Conservation (phyloP, 176 grass and related monocot genomes). For the Typha latifolia region DNA sequence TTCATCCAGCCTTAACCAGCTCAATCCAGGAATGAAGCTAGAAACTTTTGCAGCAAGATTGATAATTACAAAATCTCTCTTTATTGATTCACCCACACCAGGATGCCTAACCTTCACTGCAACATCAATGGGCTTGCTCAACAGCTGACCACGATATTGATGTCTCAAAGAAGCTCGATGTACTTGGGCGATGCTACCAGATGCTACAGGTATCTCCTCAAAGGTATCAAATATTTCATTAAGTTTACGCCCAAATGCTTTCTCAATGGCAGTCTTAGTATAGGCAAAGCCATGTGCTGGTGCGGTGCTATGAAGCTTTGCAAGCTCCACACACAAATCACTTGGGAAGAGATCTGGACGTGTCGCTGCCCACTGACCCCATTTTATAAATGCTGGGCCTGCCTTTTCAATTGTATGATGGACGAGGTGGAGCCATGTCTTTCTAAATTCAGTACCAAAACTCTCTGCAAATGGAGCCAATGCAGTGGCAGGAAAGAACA, state of each 20-base stretch:
- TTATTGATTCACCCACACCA: conserved; percentile 88
- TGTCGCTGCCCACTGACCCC: conserved; percentile 98
- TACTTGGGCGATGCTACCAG: conserved; percentile 91
- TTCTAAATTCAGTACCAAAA: conserved; percentile 55
- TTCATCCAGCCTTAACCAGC: conserved; percentile 95
- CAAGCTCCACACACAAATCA: conserved; percentile 83
- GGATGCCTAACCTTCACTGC: conserved; percentile 97
- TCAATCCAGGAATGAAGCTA: conserved; percentile 57
- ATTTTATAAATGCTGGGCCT: conserved; percentile 94
- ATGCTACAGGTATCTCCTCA: conserved; percentile 90
- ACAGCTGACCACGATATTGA: conserved; percentile 31
- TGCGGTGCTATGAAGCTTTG: conserved; percentile 84
- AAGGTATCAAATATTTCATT: conserved; percentile 81
- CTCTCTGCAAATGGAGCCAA: conserved; percentile 66
- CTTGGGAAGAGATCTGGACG: conserved; percentile 88
- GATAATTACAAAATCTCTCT: conserved; percentile 77
- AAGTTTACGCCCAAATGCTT: conserved; percentile 71
- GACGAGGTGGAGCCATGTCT: conserved; percentile 63
- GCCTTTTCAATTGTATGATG: conserved; percentile 69
- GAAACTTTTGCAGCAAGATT: conserved; percentile 66
- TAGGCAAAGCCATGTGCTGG: conserved; percentile 72
- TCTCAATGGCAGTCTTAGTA: conserved; percentile 66
- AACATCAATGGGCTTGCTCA: conserved; percentile 38
- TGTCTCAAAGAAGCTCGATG: conserved; percentile 72
- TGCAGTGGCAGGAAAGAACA: conserved; percentile 66